Evolutionary conservation across 441 rosid species (phyloP), one percentile per base, ranked within the genome.

Genomic region (Eutrema salsugineum): DNA sequence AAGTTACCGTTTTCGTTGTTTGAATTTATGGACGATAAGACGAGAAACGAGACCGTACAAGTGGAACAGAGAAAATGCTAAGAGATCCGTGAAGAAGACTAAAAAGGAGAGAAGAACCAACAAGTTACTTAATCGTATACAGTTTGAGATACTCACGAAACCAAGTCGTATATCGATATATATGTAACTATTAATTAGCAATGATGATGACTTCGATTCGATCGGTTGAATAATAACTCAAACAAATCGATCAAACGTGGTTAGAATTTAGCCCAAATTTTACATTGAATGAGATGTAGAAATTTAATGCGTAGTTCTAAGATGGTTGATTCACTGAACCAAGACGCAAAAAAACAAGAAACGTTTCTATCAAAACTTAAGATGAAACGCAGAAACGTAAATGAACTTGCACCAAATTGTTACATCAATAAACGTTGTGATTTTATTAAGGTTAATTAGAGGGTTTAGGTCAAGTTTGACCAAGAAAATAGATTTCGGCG

Each of bases 131-230:
- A 54, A 70, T 60, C 50, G 2, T 55, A 30, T 32, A 16, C 40
- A 70, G 43, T 38, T 70, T 14, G 5, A 39, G 33, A 60, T 5
- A 16, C 8, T 49, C 42, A 70, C 68, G 75, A 12, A 70, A 61
- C 27, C 6, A 4, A 1, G 0, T n/a, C n/a, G n/a, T 35, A 35
- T 9, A 35, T 22, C 24, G 2, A n/a, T 5, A 48, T 11, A 53
- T 4, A 32, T 30, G 66, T 53, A 28, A 10, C 15, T 70, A 20
- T 50, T 30, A 16, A 15, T 49, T 16, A 51, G 14, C 8, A 27
- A 6, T 58, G 8, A 48, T 38, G 24, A 53, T 7, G 67, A n/a
- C n/a, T n/a, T n/a, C n/a, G n/a, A n/a, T n/a, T 38, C n/a, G 46
- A 8, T 44, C 1, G n/a, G 33, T 27, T 61, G 66, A 47, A 20